Base-by-base conservation (phyloP, 768 basidiomycete species). In the Pisolithus tinctorius region DNA sequence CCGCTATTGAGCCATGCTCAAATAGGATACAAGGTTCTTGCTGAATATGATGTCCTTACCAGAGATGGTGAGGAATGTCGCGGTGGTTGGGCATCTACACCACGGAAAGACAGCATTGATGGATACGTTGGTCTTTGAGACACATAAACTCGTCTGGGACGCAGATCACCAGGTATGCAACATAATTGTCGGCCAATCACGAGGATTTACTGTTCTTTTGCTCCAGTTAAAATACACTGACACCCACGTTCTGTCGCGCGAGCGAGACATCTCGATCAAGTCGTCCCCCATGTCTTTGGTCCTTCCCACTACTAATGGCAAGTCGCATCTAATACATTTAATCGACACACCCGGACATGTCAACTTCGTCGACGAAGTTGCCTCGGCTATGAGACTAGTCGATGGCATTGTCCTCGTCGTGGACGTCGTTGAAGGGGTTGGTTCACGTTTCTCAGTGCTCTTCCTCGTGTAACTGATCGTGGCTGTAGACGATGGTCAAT, bases 271-370 rank as follows among this genome's bases (percentile, higher is more conserved):
- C 54, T 98, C 95, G 9, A 85, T 98, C 60, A 98, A 98, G 71
- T 96, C 95, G 1, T 90, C 88, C 0, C 93, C 96, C 7, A 95
- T 99, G 85, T 96, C 94, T 13, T 77, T 99, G 47, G 74, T 99
- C 49, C 75, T 97, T 4, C 81, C 82, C 16, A 89, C 81, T 13
- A 93, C 91, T 13, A 72, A 78, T 41, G 92, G 93, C 50, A 98
- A 98, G 72, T 96, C 93, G 2, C 88, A 94, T 68, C 77, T 99
- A 20, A 66, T 98, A 48, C 94, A 99, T 68, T 68, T 97, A 29
- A 85, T 99, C 60, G 96, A 99, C 68, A 98, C 96, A 0, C 96
- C 96, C 3, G 96, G 96, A 31, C 96, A 99, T 62, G 91, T 94
- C 53, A 98, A 98, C 69, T 98, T 99, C 63, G 81, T 94, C n/a